phyloP scores from a whole-genome alignment of 2,329 filamentous ascomycete species.

The Hypomyces rosellus region DNA sequence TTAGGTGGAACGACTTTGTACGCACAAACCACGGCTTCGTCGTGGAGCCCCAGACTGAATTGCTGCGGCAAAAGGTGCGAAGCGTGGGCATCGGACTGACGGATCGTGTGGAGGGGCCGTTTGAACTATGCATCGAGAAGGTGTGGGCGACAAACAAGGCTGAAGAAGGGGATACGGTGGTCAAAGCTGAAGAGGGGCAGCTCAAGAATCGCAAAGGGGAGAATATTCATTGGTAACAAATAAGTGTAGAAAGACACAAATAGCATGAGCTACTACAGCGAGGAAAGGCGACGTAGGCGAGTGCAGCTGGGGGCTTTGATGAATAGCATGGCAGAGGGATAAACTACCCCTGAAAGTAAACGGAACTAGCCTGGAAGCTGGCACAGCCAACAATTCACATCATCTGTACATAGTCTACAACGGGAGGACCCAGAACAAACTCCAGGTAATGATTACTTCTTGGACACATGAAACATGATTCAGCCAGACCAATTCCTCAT shows the following conservation, averaged over 20 bases:
- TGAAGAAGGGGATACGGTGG: conserved; percentile 17
- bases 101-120: conserved; percentile 81
- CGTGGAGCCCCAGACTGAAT: conserved; percentile 86
- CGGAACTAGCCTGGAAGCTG: not conserved
- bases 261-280: too few relatives aligned
- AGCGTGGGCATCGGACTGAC: conserved; percentile 84
- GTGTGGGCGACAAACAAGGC: conserved; percentile 80
- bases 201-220: conserved; percentile 33
- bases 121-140: conserved; percentile 76
- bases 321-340: too few relatives aligned
- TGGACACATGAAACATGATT: not conserved
- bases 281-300: too few relatives aligned
- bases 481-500: not conserved
- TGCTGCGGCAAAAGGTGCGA: conserved; percentile 77
- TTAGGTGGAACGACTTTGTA: conserved; percentile 90
- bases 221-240: conserved; percentile 31
- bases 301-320: too few relatives aligned
- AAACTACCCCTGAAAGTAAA: not conserved
- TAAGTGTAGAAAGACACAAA: not conserved
- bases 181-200: conserved; percentile 19
- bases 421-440: not conserved
- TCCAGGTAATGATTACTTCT: not conserved
- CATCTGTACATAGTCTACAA: not conserved
- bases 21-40: conserved; percentile 89
- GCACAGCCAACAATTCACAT: not conserved